These are phyloP conservation scores for Tolypocladium ophioglossoides DNA, from an alignment of 2,329 filamentous ascomycete genomes.

Conservation along the genomic window DNA sequence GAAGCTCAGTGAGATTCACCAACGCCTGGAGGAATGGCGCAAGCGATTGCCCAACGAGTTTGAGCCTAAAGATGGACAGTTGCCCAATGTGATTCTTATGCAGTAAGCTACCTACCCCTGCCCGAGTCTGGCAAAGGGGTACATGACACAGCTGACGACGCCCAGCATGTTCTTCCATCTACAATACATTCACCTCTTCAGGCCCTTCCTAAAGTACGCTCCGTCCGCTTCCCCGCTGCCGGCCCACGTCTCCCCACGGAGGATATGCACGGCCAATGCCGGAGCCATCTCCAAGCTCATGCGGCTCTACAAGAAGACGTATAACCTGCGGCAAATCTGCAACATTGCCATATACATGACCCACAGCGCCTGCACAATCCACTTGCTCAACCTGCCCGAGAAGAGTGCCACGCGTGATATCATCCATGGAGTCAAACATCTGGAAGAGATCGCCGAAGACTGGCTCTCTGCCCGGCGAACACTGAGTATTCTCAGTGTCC, in stretches of 20 bases:
- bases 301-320: conserved; percentile 84
- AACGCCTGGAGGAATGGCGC: conserved; percentile 81
- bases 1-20: conserved; percentile 85
- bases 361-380: conserved; percentile 89
- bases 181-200: conserved; percentile 89
- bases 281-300: conserved; percentile 88
- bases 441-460: conserved; percentile 91
- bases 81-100: conserved; percentile 68
- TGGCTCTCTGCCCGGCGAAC: conserved; percentile 87
- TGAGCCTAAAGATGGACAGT: conserved; percentile 77
- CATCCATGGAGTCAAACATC: conserved; percentile 77
- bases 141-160: conserved; percentile 10
- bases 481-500: conserved; percentile 71
- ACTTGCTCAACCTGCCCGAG: conserved; percentile 84
- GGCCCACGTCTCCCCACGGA: conserved; percentile 76
- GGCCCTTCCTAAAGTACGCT: conserved; percentile 87
- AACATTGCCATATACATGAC: conserved; percentile 95
- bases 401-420: conserved; percentile 86
- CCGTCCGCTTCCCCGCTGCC: conserved; percentile 74
- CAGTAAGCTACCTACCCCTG: conserved; percentile 58
- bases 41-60: conserved; percentile 75
- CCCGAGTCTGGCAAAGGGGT: neutral
- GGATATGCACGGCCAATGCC: conserved; percentile 84
- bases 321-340: conserved; percentile 85
- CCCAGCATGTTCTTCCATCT: conserved; percentile 93